Base-by-base conservation (phyloP, 768 basidiomycete species). In the Gloeopeniophorella convolvens region DNA sequence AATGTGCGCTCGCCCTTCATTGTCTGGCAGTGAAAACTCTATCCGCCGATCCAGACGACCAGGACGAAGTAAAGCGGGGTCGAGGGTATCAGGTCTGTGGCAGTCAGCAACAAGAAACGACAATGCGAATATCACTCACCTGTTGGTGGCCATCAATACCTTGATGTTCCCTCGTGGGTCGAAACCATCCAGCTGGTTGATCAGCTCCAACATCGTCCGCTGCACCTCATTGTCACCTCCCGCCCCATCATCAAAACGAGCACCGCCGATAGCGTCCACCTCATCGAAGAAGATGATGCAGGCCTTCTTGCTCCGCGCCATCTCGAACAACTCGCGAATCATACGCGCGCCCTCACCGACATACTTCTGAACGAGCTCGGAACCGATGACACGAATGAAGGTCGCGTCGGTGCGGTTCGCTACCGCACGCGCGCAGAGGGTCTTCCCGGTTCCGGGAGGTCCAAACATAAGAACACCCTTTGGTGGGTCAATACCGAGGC, bases 211-310 rank as follows among this genome's bases (percentile, higher is more conserved):
- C 96, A 99, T 99, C 10, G 96, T 99, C 65, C 96, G 73, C 69
- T 99, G 96, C 35, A 99, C 96, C 64, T 99, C 96, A 62, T 99
- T 98, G 59, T 99, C 96, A 27, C 96, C 96, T 30, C 96, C 96
- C 27, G 94, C 96, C 47, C 96, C 96, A 63, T 99, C 96, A 62
- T 98, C 96, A 62, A 95, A 96, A 42, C 96, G 80, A 15, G 96
- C 96, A 47, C 96, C 96, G 65, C 96, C 96, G 54, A 98, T 91
- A 39, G 96, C 96, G 60, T 98, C 96, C 12, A 99, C 82, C 74
- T 98, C 96, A 60, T 99, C 96, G 58, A 99, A 98, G 72, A 99
- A 99, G 63, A 99, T 97, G 64, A 99, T 98, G 63, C 96, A 98
- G 1, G 96, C 96, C 69, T 98, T 98, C 74, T 98, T 98, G 58